A percentile compares a stretch with the other conserved stretches of the same genome.
Conservation (phyloP, 306 rosid genomes). For the Vicia villosa region DNA sequence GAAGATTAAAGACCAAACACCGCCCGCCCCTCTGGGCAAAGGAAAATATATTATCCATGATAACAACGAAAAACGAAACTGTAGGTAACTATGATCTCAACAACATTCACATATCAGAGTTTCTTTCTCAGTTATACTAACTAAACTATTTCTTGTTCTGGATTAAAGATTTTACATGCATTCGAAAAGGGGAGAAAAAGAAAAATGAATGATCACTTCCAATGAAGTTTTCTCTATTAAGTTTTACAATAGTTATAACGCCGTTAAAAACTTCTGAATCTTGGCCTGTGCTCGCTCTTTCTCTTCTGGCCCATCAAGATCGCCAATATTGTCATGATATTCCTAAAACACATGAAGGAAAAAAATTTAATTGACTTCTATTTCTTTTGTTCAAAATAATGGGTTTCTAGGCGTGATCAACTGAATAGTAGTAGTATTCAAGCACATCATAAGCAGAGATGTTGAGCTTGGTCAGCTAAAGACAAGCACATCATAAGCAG, state of each 20-base stretch:
- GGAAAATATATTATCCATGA: slow-evolving; percentile 9
- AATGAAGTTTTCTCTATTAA: slow-evolving; percentile 7
- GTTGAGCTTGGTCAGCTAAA: too few relatives aligned
- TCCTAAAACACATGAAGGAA: slow-evolving; percentile 50
- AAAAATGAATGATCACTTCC: slow-evolving; percentile 2
- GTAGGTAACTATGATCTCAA: slow-evolving; percentile 27
- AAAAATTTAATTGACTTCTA: slow-evolving; percentile 10
- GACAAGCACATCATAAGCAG: background rate
- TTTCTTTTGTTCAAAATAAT: slow-evolving; percentile 7
- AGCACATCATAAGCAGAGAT: background rate
- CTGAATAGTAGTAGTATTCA: slow-evolving; percentile 5
- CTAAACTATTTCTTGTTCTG: slow-evolving; percentile 26
- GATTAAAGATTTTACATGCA: slow-evolving; percentile 27
- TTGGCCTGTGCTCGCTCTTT: slow-evolving; percentile 84
- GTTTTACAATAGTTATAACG: slow-evolving; percentile 46
- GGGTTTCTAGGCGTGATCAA: background rate
- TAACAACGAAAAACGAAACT: slow-evolving; percentile 9
- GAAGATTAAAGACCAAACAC: background rate
- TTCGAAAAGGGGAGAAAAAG: background rate
- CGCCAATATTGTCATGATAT: slow-evolving; percentile 89
- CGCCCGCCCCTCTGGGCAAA: background rate
- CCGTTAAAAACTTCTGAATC: slow-evolving; percentile 78
- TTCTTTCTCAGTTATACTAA: slow-evolving; percentile 29
- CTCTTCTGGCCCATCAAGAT: slow-evolving; percentile 90
- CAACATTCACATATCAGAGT: slow-evolving; percentile 29